Percentiles rank a stretch among this genome's conserved stretches.
phyloP scores from a whole-genome alignment of 179 eudicot species.

The Nepenthes alata region DNA sequence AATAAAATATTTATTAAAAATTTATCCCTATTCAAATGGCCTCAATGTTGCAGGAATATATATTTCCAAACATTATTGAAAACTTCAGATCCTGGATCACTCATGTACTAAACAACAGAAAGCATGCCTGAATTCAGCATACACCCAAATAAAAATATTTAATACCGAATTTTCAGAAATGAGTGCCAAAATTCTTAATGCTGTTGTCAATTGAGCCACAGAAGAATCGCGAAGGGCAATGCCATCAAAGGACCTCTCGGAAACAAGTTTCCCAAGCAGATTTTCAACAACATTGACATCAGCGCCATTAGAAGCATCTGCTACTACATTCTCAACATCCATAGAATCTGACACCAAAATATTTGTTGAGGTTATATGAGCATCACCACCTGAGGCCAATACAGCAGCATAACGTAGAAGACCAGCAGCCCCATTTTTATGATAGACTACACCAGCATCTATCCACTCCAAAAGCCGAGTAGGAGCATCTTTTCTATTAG shows the following conservation, averaged over 20 bases:
- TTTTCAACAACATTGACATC: constrained; percentile 75
- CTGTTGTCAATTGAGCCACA: constrained; percentile 84
- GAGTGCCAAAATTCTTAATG: constrained; percentile 76
- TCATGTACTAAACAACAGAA: too few relatives aligned
- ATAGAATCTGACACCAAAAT: constrained; percentile 65
- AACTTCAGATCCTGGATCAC: too few relatives aligned
- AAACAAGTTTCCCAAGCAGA: constrained; percentile 77
- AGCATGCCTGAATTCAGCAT: background rate
- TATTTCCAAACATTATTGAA: too few relatives aligned
- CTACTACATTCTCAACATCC: constrained; percentile 71
- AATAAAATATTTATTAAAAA: too few relatives aligned
- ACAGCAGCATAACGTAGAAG: constrained; percentile 84
- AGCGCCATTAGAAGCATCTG: constrained; percentile 50
- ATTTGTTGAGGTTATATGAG: constrained; percentile 74
- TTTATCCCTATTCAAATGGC: too few relatives aligned
- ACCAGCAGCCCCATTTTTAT: constrained; percentile 78
- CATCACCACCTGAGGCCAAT: constrained; percentile 95
- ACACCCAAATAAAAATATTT: background rate
- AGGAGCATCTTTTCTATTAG: constrained; percentile 95
- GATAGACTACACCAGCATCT: constrained; percentile 90
- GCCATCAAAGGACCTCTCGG: constrained; percentile 72
- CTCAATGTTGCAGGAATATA: too few relatives aligned
- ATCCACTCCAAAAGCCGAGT: constrained; percentile 93
- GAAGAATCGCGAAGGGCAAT: constrained; percentile 84
- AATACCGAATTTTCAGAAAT: constrained; percentile 85